Evolutionary conservation across 495 filamentous ascomycete species (phyloP).

Genomic region (Elasticomyces elasticus): DNA sequence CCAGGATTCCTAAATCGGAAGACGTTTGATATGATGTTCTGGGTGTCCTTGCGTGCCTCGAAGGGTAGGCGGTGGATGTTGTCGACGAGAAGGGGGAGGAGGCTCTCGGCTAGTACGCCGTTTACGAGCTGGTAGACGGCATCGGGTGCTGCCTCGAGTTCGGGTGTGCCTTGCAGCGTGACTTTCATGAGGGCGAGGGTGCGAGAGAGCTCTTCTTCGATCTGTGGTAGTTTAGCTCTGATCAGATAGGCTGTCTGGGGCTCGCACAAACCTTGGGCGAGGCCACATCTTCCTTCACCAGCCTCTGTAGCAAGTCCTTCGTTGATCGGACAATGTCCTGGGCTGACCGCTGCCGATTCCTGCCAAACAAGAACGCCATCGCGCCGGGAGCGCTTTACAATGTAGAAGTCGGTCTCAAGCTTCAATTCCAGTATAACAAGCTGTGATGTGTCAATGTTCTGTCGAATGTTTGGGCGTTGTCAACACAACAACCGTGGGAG

Average conservation of each 20-base stretch:
- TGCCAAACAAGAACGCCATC: slow-evolving; percentile 90
- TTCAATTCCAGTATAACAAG: no score
- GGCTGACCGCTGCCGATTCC: slow-evolving; percentile 49
- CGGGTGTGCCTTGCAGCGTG: slow-evolving; percentile 45
- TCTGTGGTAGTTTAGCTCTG: slow-evolving; percentile 15
- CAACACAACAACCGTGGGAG: no score
- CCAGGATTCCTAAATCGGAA: slow-evolving; percentile 66
- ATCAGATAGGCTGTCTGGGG: not conserved
- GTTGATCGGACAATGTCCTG: slow-evolving; percentile 48
- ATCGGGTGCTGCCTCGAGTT: slow-evolving; percentile 75
- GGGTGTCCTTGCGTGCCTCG: slow-evolving; percentile 82
- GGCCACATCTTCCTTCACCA: slow-evolving; percentile 31
- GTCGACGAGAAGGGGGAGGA: slow-evolving; percentile 70
- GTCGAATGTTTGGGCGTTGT: no score
- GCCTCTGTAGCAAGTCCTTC: slow-evolving; percentile 45
- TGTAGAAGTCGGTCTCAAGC: no score
- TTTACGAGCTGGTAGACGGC: slow-evolving; percentile 72
- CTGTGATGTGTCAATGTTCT: no score
- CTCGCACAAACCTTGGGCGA: slow-evolving; percentile 25
- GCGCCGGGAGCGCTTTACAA: slow-evolving; percentile 4
- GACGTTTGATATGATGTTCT: slow-evolving; percentile 80
- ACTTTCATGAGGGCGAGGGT: slow-evolving; percentile 36
- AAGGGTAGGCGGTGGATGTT: slow-evolving; percentile 79
- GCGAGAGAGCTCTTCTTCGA: slow-evolving; percentile 33
- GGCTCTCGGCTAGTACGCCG: slow-evolving; percentile 73